Percentiles rank a stretch among this genome's conserved stretches.
Evolutionary conservation across 139 green algal species (phyloP).

Genomic region (Tetraselmis chui): DNA sequence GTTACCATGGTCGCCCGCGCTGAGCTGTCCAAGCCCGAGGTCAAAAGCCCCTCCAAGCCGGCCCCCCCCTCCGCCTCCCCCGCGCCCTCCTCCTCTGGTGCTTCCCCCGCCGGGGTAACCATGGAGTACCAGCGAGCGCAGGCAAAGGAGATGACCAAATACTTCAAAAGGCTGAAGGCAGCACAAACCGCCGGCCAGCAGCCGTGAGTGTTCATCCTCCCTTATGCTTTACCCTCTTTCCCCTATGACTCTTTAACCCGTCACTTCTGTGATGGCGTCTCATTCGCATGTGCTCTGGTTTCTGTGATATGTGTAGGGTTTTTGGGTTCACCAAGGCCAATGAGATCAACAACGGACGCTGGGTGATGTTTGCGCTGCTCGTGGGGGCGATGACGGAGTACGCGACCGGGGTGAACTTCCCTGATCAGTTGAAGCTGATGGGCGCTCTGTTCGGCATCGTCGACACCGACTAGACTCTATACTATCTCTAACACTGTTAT

Average conservation of each 20-base stretch:
- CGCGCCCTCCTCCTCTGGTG: background rate
- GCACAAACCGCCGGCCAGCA: conserved; percentile 27
- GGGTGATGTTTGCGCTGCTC: conserved; percentile 93
- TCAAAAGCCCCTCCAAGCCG: background rate
- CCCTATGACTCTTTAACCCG: too few relatives aligned
- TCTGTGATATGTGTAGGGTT: too few relatives aligned
- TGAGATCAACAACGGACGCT: conserved; percentile 92
- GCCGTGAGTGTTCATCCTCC: conserved; percentile 47
- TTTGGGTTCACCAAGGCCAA: conserved; percentile 89
- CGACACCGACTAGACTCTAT: conserved; percentile 27
- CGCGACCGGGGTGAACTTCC: conserved; percentile 87
- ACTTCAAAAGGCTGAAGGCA: conserved; percentile 65
- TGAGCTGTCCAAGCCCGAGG: background rate
- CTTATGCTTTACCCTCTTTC: too few relatives aligned
- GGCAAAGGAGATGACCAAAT: conserved; percentile 87
- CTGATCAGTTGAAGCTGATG: conserved; percentile 79
- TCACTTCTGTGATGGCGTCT: too few relatives aligned
- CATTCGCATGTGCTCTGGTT: too few relatives aligned
- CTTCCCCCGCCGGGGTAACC: conserved; percentile 33
- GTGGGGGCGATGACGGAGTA: conserved; percentile 95
- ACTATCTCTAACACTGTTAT: too few relatives aligned
- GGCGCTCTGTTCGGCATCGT: conserved; percentile 75
- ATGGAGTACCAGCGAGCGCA: conserved; percentile 82
- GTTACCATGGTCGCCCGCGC: background rate
- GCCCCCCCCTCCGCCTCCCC: background rate